Evolutionary conservation across 2,329 filamentous ascomycete genomes (phyloP).

Genomic region (Chlorencoelia australis): DNA sequence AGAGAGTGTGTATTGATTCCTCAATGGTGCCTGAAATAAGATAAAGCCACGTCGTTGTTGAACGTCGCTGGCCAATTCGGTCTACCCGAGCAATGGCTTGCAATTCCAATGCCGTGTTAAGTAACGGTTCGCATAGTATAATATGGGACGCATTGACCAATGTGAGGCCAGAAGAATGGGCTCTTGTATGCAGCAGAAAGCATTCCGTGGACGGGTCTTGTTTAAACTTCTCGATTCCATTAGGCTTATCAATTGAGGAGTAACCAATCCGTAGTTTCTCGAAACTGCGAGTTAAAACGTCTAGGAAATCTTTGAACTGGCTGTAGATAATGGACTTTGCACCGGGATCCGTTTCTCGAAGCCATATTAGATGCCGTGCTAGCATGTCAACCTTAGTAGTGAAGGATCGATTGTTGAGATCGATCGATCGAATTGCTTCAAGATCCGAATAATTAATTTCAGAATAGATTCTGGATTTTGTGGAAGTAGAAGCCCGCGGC

Average conservation of each 20-base stretch:
- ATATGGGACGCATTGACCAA: conserved; percentile 90
- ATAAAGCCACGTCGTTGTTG: conserved; percentile 94
- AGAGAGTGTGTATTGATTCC: conserved; percentile 82
- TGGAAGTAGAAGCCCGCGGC: conserved; percentile 11
- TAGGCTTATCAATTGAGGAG: conserved; percentile 55
- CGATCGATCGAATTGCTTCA: conserved; percentile 71
- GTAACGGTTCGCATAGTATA: conserved; percentile 84
- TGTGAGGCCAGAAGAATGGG: conserved; percentile 81
- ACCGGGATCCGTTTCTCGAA: conserved; percentile 73
- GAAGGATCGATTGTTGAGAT: conserved; percentile 60
- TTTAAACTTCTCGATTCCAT: conserved; percentile 69
- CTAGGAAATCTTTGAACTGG: conserved; percentile 75
- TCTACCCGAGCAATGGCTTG: conserved; percentile 94
- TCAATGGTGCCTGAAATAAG: conserved; percentile 86
- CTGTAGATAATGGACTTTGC: conserved; percentile 93
- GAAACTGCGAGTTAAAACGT: conserved; percentile 63
- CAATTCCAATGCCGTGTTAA: conserved; percentile 88
- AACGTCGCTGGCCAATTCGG: conserved; percentile 78
- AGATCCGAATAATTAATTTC: conserved; percentile 63
- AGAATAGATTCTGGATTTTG: conserved; percentile 57
- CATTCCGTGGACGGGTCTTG: conserved; percentile 64
- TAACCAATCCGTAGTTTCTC: conserved; percentile 61
- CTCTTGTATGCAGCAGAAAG: conserved; percentile 81
- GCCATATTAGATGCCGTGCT: conserved; percentile 72
- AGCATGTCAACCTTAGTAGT: conserved; percentile 86